phyloP scores from a whole-genome alignment of 192 early-diverging fungal genomes.

The Entomortierella parvispora region DNA sequence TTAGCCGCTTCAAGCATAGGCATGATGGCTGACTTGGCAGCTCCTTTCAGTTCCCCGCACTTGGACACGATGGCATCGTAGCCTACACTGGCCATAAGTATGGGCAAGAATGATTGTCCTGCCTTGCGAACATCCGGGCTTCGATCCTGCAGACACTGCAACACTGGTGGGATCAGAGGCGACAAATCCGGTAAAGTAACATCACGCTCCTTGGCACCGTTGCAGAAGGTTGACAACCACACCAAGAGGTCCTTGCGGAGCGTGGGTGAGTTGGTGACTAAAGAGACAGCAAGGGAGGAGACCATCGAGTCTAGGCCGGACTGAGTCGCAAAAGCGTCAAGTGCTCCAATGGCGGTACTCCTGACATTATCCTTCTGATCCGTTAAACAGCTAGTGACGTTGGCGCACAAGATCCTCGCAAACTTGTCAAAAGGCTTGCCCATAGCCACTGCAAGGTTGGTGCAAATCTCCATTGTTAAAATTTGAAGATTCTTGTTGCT shows the following conservation, averaged over 20 bases:
- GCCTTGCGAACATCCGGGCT: slow-evolving; percentile 90
- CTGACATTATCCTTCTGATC: slow-evolving; percentile 95
- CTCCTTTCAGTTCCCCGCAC: slow-evolving; percentile 80
- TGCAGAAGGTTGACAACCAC: slow-evolving; percentile 79
- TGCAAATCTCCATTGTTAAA: slow-evolving; percentile 83
- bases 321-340: slow-evolving; percentile 78
- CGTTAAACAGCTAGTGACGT: slow-evolving; percentile 77
- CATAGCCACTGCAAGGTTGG: slow-evolving; percentile 79
- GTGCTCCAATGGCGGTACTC: slow-evolving; percentile 72
- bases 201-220: slow-evolving; percentile 52
- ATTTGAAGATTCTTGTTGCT: slow-evolving; percentile 92
- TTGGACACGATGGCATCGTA: slow-evolving; percentile 76
- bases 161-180: slow-evolving; percentile 71
- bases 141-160: slow-evolving; percentile 90
- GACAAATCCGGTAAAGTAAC: slow-evolving; percentile 68
- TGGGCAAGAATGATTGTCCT: slow-evolving; percentile 75
- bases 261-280: slow-evolving; percentile 85
- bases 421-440: slow-evolving; percentile 88
- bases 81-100: slow-evolving; percentile 76
- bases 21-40: slow-evolving; percentile 75
- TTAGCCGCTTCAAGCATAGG: slow-evolving; percentile 80
- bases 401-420: slow-evolving; percentile 72
- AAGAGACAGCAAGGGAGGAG: slow-evolving; percentile 66
- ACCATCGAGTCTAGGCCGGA: slow-evolving; percentile 78
- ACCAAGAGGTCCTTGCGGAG: slow-evolving; percentile 89